Percentiles rank a stretch among this genome's conserved stretches.
Evolutionary conservation across 257 asterid species (phyloP).

Genomic region (Petrea volubilis): DNA sequence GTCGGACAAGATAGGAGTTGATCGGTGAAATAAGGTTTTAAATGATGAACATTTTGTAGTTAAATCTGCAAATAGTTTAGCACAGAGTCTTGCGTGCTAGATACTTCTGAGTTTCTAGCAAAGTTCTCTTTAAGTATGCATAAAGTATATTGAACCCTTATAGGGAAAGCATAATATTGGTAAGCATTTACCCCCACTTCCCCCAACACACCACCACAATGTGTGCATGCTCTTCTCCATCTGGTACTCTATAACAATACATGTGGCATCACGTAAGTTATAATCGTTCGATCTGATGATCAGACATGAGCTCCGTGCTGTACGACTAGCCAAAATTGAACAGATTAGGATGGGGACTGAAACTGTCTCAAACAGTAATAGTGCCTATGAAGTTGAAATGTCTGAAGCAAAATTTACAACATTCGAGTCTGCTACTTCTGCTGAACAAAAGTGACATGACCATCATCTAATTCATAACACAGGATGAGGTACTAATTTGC

Average conservation of each 20-base stretch:
- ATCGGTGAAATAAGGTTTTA: not conserved
- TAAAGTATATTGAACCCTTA: not conserved
- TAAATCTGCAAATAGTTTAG: not conserved
- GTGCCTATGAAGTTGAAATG: slow-evolving; percentile 82
- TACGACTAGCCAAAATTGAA: slow-evolving; percentile 60
- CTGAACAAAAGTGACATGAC: slow-evolving; percentile 32
- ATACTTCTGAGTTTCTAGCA: slow-evolving; percentile 2
- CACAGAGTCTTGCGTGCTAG: not conserved
- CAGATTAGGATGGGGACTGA: slow-evolving; percentile 47
- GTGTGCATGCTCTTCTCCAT: not conserved
- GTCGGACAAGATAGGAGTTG: not conserved
- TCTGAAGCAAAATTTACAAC: slow-evolving; percentile 60
- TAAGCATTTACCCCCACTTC: not conserved
- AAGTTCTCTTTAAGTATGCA: not conserved
- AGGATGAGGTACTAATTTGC: slow-evolving; percentile 36
- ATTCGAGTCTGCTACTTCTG: slow-evolving; percentile 35
- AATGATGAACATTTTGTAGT: not conserved
- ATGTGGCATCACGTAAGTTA: not conserved
- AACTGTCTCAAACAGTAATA: slow-evolving; percentile 35
- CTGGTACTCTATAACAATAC: not conserved
- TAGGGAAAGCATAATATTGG: not conserved
- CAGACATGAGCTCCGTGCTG: slow-evolving; percentile 81
- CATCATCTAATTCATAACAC: slow-evolving; percentile 17
- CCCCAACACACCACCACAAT: not conserved
- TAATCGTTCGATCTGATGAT: slow-evolving; percentile 27